phyloP scores from a whole-genome alignment of 495 filamentous ascomycete species.

The Pseudoneurospora amorphoporcata region DNA sequence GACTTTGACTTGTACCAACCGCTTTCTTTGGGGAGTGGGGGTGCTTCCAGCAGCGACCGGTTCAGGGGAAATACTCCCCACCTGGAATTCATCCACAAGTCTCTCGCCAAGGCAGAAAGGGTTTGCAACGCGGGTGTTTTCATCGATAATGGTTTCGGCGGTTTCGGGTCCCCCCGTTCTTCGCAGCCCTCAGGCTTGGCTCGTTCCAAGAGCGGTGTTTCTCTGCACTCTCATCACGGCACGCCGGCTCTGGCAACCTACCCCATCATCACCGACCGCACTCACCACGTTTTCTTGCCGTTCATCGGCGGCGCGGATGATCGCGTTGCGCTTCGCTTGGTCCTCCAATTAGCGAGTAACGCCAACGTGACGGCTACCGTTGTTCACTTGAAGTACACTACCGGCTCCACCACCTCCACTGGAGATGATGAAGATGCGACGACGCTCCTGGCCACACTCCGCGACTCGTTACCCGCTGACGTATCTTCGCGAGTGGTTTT shows the following conservation, averaged over 20 bases:
- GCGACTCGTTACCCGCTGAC: constrained; percentile 50
- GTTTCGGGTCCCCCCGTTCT: constrained; percentile 23
- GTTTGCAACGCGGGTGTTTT: constrained; percentile 68
- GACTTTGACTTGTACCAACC: constrained; percentile 43
- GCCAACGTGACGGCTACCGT: constrained; percentile 66
- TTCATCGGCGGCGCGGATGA: constrained; percentile 85
- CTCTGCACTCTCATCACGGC: constrained; percentile 41
- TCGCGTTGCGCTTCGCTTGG: constrained; percentile 65
- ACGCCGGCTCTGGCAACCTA: constrained; percentile 15
- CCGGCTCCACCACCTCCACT: neutral
- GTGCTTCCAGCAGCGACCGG: too few species aligned
- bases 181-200: constrained; percentile 17
- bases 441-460: constrained; percentile 51
- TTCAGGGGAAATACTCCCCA: constrained; percentile 41
- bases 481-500: constrained; percentile 55
- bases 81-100: constrained; percentile 54
- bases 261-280: constrained; percentile 46
- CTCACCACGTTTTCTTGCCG: constrained; percentile 79
- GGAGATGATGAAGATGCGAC: constrained; percentile 35
- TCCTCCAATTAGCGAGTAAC: constrained; percentile 71
- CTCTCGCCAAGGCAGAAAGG: constrained; percentile 43
- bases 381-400: constrained; percentile 39
- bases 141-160: constrained; percentile 63
- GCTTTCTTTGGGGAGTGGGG: constrained; percentile 23
- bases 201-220: constrained; percentile 48